Conservation (phyloP, 495 filamentous ascomycete genomes). For the Copromyces sp. region DNA sequence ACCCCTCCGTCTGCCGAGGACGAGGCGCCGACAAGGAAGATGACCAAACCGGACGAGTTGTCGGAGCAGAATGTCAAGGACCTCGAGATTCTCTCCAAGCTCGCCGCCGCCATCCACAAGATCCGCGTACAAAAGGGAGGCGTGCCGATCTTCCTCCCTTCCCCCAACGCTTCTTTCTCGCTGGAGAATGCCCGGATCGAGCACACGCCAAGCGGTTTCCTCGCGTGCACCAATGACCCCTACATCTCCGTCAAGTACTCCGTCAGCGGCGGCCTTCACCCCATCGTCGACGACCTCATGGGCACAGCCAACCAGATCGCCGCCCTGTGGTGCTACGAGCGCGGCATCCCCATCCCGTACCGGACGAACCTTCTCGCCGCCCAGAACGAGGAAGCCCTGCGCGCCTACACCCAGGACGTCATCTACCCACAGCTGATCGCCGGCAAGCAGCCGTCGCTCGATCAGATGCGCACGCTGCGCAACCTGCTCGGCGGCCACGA, state of each 20-base stretch:
- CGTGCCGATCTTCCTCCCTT: constrained; percentile 25
- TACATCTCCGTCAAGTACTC: constrained; percentile 29
- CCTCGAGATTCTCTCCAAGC: constrained; percentile 23
- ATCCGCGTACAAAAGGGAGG: constrained; percentile 29
- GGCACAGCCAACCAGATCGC: constrained; percentile 62
- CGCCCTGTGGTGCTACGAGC: constrained; percentile 61
- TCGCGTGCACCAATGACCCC: constrained; percentile 26
- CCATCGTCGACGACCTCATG: constrained; percentile 52
- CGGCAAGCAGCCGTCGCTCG: constrained; percentile 45
- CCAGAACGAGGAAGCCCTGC: constrained; percentile 30
- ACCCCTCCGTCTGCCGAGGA: constrained; percentile 10
- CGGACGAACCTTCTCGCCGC: constrained; percentile 54
- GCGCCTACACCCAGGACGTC: constrained; percentile 37
- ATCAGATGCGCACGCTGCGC: constrained; percentile 54
- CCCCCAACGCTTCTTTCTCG: constrained; percentile 22
- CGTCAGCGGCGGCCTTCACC: constrained; percentile 2
- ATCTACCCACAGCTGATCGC: constrained; percentile 41
- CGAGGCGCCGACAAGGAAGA: constrained; percentile 16
- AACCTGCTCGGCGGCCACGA: constrained; percentile 41
- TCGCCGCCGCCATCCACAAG: constrained; percentile 27
- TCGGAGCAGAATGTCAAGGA: constrained; percentile 20
- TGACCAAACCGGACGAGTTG: constrained; percentile 26
- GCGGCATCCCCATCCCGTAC: constrained; percentile 71
- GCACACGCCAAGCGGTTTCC: constrained; percentile 7
- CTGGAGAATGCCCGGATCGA: constrained; percentile 16